Evolutionary conservation across 1,284 basidiomycete species (phyloP), one percentile per base, ranked within the genome.

Genomic region (Naganishia albida): DNA sequence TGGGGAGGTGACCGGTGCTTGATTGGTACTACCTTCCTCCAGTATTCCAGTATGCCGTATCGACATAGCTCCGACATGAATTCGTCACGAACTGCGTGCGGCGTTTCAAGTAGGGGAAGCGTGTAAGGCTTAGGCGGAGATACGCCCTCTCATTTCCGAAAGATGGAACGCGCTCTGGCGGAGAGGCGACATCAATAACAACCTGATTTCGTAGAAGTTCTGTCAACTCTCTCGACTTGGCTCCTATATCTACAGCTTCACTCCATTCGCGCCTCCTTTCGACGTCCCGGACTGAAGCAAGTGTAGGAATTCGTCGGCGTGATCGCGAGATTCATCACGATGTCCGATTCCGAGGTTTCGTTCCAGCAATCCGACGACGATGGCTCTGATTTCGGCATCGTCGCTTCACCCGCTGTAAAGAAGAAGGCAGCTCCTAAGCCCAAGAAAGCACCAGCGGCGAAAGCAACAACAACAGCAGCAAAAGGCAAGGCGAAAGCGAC

Each of bases 341-440:
- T 53, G 52, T 63, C 52, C 50, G 52, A 55, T 39, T 63, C 51
- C 7, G 62, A 53, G n/a, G 44, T 55, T 25, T 63, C 62, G 26
- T 55, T 53, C 30, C 50, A 55, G n/a, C 62, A 55, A 20, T 63
- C 51, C 23, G 44, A 63, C 50, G 52, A 55, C 34, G 57, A 60
- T 15, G 57, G 57, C 20, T 63, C 60, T 63, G 60, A 63, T 34
- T 63, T 53, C 50, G 60, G 28, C 20, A 34, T 63, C 23, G 51
- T 63, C 30, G 60, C 60, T 44, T 63, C 60, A 23, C 60, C 60
- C 15, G 60, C 43, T 4, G 49, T 20, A 25, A 25, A 25, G 12
- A 63, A 57, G 48, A 64, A 57, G 48, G 53, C 30, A 30, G 34
- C 57, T 20, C 34, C 46, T 8, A 50, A 50, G 30, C 20, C 57